Conservation (phyloP, 2,329 filamentous ascomycete genomes). For the Colletotrichum sp. region DNA sequence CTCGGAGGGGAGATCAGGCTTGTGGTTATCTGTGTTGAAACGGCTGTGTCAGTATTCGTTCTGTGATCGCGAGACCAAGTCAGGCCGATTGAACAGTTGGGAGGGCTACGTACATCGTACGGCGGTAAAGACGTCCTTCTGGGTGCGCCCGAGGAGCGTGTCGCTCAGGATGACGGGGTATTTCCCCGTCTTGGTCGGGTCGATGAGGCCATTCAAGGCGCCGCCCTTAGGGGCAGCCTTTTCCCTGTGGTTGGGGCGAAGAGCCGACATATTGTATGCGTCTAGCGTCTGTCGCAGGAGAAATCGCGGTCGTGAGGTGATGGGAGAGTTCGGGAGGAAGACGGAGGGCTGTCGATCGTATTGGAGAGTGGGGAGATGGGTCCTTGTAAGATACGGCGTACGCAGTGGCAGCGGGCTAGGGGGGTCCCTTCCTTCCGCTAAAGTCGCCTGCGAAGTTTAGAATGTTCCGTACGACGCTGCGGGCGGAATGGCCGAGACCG, state of each 20-base stretch:
- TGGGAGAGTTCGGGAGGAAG: neutral
- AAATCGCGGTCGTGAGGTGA: neutral
- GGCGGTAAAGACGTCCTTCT: conserved; percentile 64
- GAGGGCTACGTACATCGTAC: conserved; percentile 56
- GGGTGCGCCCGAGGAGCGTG: conserved; percentile 59
- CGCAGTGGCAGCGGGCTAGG: neutral
- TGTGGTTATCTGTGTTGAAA: conserved; percentile 63
- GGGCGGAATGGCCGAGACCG: conserved; percentile 15
- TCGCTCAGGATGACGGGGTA: conserved; percentile 70
- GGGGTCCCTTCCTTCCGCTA: neutral
- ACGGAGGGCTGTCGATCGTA: conserved; percentile 4
- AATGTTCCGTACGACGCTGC: neutral
- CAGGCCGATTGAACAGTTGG: neutral
- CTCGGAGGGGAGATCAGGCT: conserved; percentile 55
- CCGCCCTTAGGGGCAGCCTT: conserved; percentile 17
- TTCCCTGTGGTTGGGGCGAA: conserved; percentile 22
- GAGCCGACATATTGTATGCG: conserved; percentile 19
- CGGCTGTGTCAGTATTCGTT: neutral
- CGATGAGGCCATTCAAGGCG: conserved; percentile 46
- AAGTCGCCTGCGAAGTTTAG: conserved; percentile 5
- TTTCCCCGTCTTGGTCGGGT: conserved; percentile 64
- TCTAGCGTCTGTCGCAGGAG: neutral
- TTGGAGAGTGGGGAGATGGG: conserved; percentile 8
- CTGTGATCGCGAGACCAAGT: neutral
- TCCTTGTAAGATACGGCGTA: neutral